Conservation (phyloP, 2,329 filamentous ascomycete genomes). For the Trichophyton equinum region DNA sequence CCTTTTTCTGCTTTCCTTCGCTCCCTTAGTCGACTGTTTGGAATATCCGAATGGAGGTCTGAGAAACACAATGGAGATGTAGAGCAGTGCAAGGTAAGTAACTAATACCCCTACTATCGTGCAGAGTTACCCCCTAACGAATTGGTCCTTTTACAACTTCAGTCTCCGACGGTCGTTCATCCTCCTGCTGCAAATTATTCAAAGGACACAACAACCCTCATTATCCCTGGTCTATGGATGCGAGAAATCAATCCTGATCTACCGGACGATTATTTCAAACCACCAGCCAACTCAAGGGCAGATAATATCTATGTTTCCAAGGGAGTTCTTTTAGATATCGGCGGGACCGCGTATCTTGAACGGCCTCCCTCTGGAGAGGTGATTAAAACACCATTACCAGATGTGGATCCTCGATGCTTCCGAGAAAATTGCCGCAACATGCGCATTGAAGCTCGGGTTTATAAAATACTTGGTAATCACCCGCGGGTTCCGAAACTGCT, state of each 20-base stretch:
- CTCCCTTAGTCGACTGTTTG: too few species aligned
- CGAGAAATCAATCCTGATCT: not conserved
- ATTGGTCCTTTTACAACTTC: too few species aligned
- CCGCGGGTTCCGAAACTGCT: not conserved
- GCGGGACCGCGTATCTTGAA: not conserved
- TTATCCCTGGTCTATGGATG: not conserved
- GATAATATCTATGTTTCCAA: not conserved
- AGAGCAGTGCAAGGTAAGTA: too few species aligned
- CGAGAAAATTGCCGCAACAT: not conserved
- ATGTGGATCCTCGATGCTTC: not conserved
- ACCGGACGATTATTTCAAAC: not conserved
- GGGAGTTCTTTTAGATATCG: not conserved
- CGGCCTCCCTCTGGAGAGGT: not conserved
- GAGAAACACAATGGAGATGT: too few species aligned
- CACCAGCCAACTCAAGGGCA: not conserved
- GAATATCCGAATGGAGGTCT: too few species aligned
- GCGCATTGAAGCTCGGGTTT: not conserved
- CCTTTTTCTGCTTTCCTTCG: too few species aligned
- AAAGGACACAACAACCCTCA: not conserved
- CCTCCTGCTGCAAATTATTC: too few species aligned
- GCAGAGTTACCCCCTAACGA: too few species aligned
- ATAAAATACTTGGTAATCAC: not conserved
- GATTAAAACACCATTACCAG: not conserved
- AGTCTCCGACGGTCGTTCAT: too few species aligned
- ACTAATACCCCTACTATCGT: too few species aligned